Percentiles rank a stretch among this genome's conserved stretches.
Evolutionary conservation across 768 basidiomycete species (phyloP).

Genomic region (Suillus lakei): DNA sequence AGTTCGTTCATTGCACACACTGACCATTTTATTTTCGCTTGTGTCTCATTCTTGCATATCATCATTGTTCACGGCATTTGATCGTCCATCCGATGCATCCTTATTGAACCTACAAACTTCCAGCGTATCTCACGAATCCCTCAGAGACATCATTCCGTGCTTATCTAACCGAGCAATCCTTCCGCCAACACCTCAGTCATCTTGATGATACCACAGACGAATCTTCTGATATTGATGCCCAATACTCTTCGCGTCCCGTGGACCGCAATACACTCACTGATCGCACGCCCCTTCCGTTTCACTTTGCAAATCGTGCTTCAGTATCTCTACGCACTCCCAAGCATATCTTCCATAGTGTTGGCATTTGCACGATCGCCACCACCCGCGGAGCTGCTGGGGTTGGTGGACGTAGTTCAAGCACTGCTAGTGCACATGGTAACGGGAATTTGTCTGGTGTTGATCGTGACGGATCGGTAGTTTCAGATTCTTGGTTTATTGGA

Average conservation of each 20-base stretch:
- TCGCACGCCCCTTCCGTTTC: slow-evolving; percentile 51
- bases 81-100: slow-evolving; percentile 12
- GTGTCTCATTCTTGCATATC: neutral
- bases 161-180: slow-evolving; percentile 96
- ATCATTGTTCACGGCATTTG: slow-evolving; percentile 17
- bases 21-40: neutral
- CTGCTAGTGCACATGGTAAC: slow-evolving; percentile 22
- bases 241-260: slow-evolving; percentile 28
- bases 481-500: slow-evolving; percentile 89
- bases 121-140: slow-evolving; percentile 96
- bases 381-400: slow-evolving; percentile 35
- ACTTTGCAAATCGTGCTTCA: slow-evolving; percentile 92
- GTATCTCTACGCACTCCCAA: slow-evolving; percentile 92
- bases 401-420: slow-evolving; percentile 60
- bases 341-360: slow-evolving; percentile 85
- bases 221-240: slow-evolving; percentile 40
- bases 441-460: slow-evolving; percentile 33
- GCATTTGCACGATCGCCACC: slow-evolving; percentile 82
- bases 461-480: slow-evolving; percentile 53
- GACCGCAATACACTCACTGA: slow-evolving; percentile 24
- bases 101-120: slow-evolving; percentile 16
- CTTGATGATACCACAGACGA: slow-evolving; percentile 74
- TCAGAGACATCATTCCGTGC: slow-evolving; percentile 92
- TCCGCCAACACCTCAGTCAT: slow-evolving; percentile 89
- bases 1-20: neutral